Conservation (phyloP, 139 green algal genomes). For the Parachlorella kessleri region DNA sequence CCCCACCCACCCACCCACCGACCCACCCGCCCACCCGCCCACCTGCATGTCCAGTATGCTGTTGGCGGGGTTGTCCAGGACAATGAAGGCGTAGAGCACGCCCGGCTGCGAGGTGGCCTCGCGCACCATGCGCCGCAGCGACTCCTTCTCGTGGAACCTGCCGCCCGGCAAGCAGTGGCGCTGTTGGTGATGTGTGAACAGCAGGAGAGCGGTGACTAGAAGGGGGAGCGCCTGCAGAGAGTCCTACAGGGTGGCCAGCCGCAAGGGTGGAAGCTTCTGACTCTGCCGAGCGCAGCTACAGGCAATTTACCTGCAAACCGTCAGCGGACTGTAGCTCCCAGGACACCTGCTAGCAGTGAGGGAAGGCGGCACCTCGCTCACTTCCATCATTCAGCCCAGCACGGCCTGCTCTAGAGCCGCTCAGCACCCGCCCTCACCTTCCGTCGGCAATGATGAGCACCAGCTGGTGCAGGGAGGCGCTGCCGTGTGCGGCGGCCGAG, state of each 20-base stretch:
- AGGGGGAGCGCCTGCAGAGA: background rate
- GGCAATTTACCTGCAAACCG: no score
- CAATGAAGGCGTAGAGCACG: conserved; percentile 92
- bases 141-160: conserved; percentile 96
- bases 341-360: no score
- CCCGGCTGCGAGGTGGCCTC: conserved; percentile 60
- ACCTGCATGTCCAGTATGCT: conserved; percentile 90
- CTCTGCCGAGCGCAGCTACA: no score
- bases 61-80: conserved; percentile 72
- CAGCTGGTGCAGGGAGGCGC: conserved; percentile 82
- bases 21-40: background rate
- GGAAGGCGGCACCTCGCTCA: no score
- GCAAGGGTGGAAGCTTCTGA: no score
- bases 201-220: background rate
- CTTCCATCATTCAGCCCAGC: no score
- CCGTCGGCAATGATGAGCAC: conserved; percentile 97
- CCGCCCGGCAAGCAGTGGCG: background rate
- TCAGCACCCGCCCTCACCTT: no score
- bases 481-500: background rate
- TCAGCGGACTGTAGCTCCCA: no score
- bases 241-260: background rate
- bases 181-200: background rate
- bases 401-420: no score
- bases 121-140: conserved; percentile 67
- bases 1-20: background rate